These are phyloP conservation scores for Rubia balearica DNA, from an alignment of 305 asterid genomes.

Conservation along the genomic window DNA sequence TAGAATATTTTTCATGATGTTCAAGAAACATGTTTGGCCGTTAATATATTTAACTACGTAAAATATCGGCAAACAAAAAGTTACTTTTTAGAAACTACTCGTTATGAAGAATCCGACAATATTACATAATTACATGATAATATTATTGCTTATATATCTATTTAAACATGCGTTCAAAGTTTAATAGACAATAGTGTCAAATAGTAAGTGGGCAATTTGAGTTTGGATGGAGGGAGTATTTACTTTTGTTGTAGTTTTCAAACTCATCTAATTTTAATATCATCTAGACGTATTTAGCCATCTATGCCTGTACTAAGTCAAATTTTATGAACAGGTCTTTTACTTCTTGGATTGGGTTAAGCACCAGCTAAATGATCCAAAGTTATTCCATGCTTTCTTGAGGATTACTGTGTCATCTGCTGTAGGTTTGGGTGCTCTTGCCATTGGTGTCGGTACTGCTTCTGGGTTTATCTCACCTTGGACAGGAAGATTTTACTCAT, in stretches of 20 bases:
- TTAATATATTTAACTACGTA: too few relatives aligned
- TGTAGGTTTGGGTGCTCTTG: slow-evolving; percentile 66
- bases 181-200: too few relatives aligned
- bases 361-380: slow-evolving; percentile 72
- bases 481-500: slow-evolving; percentile 98
- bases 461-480: slow-evolving; percentile 98
- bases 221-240: too few relatives aligned
- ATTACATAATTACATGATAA: too few relatives aligned
- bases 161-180: too few relatives aligned
- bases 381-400: slow-evolving; percentile 79
- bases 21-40: too few relatives aligned
- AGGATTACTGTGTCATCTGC: slow-evolving; percentile 80
- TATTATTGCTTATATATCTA: too few relatives aligned
- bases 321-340: slow-evolving; percentile 55
- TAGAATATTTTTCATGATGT: not conserved
- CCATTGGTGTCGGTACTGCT: slow-evolving; percentile 94
- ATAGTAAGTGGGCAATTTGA: too few relatives aligned
- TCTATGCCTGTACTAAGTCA: not conserved
- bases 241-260: not conserved
- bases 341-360: slow-evolving; percentile 95
- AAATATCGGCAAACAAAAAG: too few relatives aligned
- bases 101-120: too few relatives aligned
- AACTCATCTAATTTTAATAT: not conserved
- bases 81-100: too few relatives aligned
- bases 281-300: not conserved